Base-by-base conservation (phyloP, 768 basidiomycete genomes). In the Hygrophorus pudorinus region DNA sequence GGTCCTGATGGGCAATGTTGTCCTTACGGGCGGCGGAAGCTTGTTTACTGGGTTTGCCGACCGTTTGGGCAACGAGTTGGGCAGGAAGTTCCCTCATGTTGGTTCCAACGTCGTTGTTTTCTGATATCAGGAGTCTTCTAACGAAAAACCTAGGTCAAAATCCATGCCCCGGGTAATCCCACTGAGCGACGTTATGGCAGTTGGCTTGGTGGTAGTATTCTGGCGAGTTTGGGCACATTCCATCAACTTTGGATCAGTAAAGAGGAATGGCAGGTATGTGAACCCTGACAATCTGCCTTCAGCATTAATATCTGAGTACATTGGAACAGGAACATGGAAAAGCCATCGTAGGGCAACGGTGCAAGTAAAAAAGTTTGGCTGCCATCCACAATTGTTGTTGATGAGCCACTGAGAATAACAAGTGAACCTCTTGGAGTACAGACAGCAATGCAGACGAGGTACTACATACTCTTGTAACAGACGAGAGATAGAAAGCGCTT, bases 241-340 rank as follows among this genome's bases (percentile, higher is more conserved):
- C 96, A 99, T 59, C 94, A 94, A 53, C 68, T 93, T 40, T 93
- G 91, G 91, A 91, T 94, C 56, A 90, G 88, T 62, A 78, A 71
- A 56, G 90, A 92, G 60, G 91, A 94, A 55, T 93, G 88, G 83
- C 78, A 87, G 76, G 89, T 87, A 48, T 34, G 78, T 59, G 38
- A 38, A 20, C 28, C 35, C 30, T 24, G 9, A 9, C 9, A 5
- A 10, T 33, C 17, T 28, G 20, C 32, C 29, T 6, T 11, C 34
- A 27, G 16, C 20, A 21, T 2, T 41, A n/a, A 42, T 49, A 14
- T 45, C 33, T 31, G 27, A n/a, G 28, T 38, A 32, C 24, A 27
- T 20, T 48, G 40, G 33, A 39, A 13, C 48, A 88, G 81, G 87
- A 91, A 57, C 85, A 88, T 53, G 89, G 88, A 38, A 82, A 77